Percentiles rank a stretch among this genome's conserved stretches.
These are phyloP conservation scores for Barbatosphaeria neglecta DNA, from an alignment of 495 filamentous ascomycete genomes.

Conservation along the genomic window DNA sequence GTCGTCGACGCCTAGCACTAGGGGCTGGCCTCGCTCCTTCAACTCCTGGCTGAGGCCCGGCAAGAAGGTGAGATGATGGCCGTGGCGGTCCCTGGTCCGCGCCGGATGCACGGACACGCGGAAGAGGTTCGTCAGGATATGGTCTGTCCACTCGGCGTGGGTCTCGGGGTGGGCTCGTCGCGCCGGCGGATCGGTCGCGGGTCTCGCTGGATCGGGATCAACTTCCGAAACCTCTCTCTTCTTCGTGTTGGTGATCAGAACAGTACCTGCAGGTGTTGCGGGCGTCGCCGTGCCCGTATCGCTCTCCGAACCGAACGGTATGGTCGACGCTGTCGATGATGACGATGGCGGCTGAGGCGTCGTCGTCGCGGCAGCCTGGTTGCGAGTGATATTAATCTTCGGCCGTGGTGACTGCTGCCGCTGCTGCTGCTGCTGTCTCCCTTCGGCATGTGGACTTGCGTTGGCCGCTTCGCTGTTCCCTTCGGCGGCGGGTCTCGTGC, in stretches of 20 bases:
- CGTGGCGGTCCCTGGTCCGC: constrained; percentile 44
- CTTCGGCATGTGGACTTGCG: neutral
- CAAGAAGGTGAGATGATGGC: constrained; percentile 46
- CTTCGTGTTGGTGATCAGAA: constrained; percentile 2
- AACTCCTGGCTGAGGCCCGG: constrained; percentile 54
- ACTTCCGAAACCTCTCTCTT: constrained; percentile 17
- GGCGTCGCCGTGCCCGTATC: neutral
- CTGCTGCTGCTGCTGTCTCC: neutral
- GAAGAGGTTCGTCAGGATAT: constrained; percentile 58
- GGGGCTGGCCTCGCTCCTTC: constrained; percentile 42
- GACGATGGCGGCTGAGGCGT: neutral
- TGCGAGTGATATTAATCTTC: constrained; percentile 18
- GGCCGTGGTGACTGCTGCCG: constrained; percentile 6
- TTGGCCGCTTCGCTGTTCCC: constrained; percentile 2
- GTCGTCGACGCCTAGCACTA: constrained; percentile 48
- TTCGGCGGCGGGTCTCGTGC: constrained; percentile 3
- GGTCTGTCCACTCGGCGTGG: constrained; percentile 59
- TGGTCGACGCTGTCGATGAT: neutral
- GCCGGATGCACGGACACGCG: constrained; percentile 56
- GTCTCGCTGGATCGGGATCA: constrained; percentile 11
- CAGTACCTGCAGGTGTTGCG: constrained; percentile 11
- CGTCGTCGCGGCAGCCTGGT: constrained; percentile 4
- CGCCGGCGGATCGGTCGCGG: constrained; percentile 7
- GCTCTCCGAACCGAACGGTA: neutral
- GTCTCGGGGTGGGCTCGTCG: constrained; percentile 22